A percentile compares a stretch with the other conserved stretches of the same genome.
phyloP scores from a whole-genome alignment of 108 stramenopile species.

The Cyclotella baltica region DNA sequence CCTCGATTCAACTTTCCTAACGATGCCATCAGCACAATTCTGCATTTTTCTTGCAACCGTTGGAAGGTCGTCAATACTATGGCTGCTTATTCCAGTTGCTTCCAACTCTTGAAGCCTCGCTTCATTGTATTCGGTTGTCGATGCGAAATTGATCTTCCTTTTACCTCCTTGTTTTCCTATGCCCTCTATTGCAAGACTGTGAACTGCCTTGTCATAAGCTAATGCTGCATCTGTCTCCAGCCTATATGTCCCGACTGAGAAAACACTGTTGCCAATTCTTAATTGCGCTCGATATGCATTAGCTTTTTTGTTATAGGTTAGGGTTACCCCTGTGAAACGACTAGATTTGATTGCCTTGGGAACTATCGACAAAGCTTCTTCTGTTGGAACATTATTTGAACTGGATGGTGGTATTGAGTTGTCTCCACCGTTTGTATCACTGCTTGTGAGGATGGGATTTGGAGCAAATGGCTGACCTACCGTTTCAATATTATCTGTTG shows the following conservation, averaged over 20 bases:
- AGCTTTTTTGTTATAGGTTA: no score
- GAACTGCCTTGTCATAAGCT: neutral
- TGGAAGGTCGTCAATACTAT: neutral
- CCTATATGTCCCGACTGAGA: neutral
- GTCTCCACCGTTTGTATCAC: no score
- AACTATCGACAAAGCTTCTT: no score
- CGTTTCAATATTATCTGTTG: no score
- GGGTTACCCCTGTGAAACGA: no score
- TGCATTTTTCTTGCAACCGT: neutral
- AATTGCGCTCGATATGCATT: neutral
- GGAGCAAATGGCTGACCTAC: no score
- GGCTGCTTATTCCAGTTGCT: neutral
- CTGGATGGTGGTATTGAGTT: no score
- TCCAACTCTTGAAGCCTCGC: neutral
- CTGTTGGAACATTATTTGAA: no score
- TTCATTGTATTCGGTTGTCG: neutral
- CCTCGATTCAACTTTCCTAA: neutral
- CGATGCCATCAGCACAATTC: neutral
- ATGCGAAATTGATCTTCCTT: neutral
- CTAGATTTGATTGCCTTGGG: no score
- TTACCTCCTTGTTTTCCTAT: neutral
- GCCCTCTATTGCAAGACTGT: neutral
- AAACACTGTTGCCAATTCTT: neutral
- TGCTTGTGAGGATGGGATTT: no score
- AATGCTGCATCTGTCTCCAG: conserved; percentile 14